Base-by-base conservation (phyloP, 345 rosid species). In the Theobroma cacao region DNA sequence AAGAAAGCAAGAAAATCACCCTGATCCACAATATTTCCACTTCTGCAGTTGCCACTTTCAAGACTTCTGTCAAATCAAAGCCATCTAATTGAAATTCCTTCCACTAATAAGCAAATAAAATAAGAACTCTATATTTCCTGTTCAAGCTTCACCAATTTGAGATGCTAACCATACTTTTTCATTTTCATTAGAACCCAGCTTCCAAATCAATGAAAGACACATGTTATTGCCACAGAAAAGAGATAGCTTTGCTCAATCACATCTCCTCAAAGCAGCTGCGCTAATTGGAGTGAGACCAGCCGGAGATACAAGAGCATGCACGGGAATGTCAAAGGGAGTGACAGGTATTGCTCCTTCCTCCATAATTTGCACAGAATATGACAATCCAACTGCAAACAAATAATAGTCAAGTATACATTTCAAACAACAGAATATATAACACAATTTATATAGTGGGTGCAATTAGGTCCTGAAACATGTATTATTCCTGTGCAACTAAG, bases 221-320 rank as follows among this genome's bases (percentile, higher is more conserved):
- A 14, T 26, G 6, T 30, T 48, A 70, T n/a, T 31, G 41, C 17
- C 5, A 28, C 36, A 6, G 48, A 52, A 52, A 72, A 24, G 30
- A 72, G 30, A 50, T 3, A 31, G 11, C 45, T 48, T 33, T 20
- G 20, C 13, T 59, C 40, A 40, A 12, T 60, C 38, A 60, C 17
- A 41, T 90, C 75, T 90, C 89, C 10, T 45, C 38, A 81, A 78
- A 55, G 97, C 95, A 77, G 85, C 80, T 20, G 79, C 79, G 81
- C 78, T 85, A 58, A 89, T 87, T 45, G 88, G 92, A 84, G 84
- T 81, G 45, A 87, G 85, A 48, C 97, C 97, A 56, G 94, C 82
- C 30, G 95, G 91, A 81, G 96, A 80, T 63, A 94, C 91, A 63
- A 95, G 87, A 75, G 95, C 97, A 80, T 92, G 97, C 62, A 94